Conservation (phyloP, 768 basidiomycete genomes). For the Myochromella boudieri region DNA sequence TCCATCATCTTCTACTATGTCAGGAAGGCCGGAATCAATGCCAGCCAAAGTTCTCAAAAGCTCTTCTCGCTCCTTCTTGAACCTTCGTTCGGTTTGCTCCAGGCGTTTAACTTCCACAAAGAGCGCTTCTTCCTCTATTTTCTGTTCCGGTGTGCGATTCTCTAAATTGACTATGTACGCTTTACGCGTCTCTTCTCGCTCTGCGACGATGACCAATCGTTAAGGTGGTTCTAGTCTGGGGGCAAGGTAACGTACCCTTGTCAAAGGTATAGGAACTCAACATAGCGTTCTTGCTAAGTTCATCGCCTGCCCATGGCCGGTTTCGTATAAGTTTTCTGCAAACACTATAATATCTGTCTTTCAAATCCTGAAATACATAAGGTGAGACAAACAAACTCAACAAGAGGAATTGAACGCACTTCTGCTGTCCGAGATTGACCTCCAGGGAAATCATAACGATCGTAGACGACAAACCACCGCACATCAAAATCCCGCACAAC, state of each 20-base stretch:
- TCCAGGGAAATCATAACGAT: constrained; percentile 80
- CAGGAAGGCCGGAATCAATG: constrained; percentile 82
- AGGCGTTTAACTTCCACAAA: constrained; percentile 93
- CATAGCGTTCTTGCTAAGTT: constrained; percentile 63
- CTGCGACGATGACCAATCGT: constrained; percentile 47
- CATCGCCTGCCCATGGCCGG: constrained; percentile 83
- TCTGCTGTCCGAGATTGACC: constrained; percentile 63
- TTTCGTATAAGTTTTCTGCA: constrained; percentile 86
- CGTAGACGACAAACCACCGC: constrained; percentile 87
- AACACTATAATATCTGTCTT: constrained; percentile 91
- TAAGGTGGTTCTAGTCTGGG: no score
- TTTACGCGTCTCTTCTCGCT: constrained; percentile 85
- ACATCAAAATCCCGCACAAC: constrained; percentile 81
- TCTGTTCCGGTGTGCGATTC: constrained; percentile 83
- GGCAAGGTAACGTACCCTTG: constrained; percentile 77
- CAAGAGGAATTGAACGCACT: constrained; percentile 37
- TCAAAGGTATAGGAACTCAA: constrained; percentile 82
- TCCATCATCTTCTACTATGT: constrained; percentile 69
- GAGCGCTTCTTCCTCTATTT: constrained; percentile 93
- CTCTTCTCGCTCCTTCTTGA: constrained; percentile 87
- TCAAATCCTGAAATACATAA: constrained; percentile 67
- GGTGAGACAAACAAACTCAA: constrained; percentile 1
- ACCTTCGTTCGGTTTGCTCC: constrained; percentile 87
- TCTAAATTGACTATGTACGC: constrained; percentile 86
- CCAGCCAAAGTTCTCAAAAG: constrained; percentile 82